Conservation (phyloP, 495 filamentous ascomycete species). For the Apiosordaria backusii region DNA sequence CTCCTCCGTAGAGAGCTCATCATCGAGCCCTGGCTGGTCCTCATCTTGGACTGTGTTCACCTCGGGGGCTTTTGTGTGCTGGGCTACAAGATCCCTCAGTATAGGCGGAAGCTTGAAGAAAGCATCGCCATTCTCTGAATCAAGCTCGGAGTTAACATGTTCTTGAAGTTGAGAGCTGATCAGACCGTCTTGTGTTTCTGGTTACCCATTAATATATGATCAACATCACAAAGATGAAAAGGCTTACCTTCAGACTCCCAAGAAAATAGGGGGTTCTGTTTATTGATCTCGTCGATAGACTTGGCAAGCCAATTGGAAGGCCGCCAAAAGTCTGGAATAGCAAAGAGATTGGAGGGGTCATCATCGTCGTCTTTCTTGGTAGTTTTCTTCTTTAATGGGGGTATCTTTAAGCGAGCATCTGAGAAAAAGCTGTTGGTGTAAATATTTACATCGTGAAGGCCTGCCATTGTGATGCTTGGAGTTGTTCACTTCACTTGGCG, state of each 20-base stretch:
- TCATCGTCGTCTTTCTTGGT: constrained; percentile 44
- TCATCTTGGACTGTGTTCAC: constrained; percentile 10
- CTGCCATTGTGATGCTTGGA: not conserved
- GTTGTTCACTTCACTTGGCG: not conserved
- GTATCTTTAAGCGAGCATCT: not conserved
- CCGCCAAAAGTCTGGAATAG: constrained; percentile 64
- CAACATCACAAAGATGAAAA: not conserved
- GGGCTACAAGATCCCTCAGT: constrained; percentile 31
- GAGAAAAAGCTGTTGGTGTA: not conserved
- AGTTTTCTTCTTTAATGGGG: not conserved
- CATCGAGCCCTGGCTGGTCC: constrained; percentile 9
- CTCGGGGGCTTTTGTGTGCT: constrained; percentile 17
- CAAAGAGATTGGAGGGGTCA: constrained; percentile 60
- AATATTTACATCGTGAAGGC: not conserved
- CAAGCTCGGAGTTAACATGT: not conserved
- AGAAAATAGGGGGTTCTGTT: constrained; percentile 30
- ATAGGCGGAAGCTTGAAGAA: constrained; percentile 45
- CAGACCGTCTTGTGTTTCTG: not conserved
- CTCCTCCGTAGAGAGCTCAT: not conserved
- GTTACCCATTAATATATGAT: not conserved
- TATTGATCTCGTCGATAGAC: constrained; percentile 9
- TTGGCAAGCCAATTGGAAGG: constrained; percentile 37
- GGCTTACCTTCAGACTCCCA: constrained; percentile 24
- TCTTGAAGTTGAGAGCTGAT: not conserved
- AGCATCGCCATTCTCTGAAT: constrained; percentile 21